These are phyloP conservation scores for Mortierella claussenii DNA, from an alignment of 192 early-diverging fungal species.

Conservation along the genomic window DNA sequence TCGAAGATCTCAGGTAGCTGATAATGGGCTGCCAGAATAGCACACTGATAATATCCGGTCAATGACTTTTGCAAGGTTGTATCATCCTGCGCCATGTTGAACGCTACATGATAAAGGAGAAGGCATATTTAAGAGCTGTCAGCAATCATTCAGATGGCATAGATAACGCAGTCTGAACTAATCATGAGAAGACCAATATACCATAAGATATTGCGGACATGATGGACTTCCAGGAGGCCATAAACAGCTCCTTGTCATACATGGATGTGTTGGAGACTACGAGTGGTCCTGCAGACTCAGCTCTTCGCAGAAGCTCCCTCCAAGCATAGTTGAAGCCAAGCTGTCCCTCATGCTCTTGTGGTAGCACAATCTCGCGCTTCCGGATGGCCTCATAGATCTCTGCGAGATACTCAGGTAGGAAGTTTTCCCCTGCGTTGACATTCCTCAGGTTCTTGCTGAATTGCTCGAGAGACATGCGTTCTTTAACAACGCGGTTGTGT, in stretches of 20 bases:
- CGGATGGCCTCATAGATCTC: conserved; percentile 91
- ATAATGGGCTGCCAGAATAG: conserved; percentile 77
- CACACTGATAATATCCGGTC: conserved; percentile 80
- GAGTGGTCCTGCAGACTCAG: conserved; percentile 62
- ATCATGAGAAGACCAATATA: conserved; percentile 51
- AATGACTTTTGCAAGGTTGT: conserved; percentile 83
- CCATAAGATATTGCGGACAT: conserved; percentile 85
- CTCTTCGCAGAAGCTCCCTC: conserved; percentile 78
- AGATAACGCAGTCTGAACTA: too few relatives aligned
- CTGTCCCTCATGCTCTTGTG: conserved; percentile 96
- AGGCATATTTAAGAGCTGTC: too few relatives aligned
- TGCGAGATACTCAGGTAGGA: conserved; percentile 82
- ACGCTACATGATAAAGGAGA: conserved; percentile 74
- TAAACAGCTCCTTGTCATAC: conserved; percentile 88
- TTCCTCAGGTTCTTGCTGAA: conserved; percentile 90
- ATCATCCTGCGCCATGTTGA: conserved; percentile 83
- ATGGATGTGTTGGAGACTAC: conserved; percentile 64
- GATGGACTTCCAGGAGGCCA: conserved; percentile 76
- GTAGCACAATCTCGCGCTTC: conserved; percentile 93
- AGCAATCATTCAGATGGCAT: too few relatives aligned
- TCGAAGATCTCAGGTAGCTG: conserved; percentile 83
- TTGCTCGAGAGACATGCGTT: conserved; percentile 90
- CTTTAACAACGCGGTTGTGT: conserved; percentile 92
- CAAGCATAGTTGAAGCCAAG: conserved; percentile 95
- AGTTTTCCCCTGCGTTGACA: conserved; percentile 88